phyloP scores from a whole-genome alignment of 768 basidiomycete species.

The Macrocybe gigantea region DNA sequence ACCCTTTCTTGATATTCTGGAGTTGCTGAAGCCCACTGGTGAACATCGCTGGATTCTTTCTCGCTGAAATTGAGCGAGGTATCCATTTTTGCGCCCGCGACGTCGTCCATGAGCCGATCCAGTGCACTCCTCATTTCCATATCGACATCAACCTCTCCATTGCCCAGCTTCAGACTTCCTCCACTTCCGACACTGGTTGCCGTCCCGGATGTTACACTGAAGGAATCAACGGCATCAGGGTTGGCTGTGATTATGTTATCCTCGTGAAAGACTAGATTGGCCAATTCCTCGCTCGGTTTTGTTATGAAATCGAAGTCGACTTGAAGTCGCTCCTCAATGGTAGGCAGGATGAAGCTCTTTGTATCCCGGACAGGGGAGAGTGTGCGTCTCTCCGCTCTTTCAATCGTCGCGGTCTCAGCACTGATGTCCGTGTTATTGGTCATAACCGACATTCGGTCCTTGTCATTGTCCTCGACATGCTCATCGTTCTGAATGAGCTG shows the following conservation, averaged over 20 bases:
- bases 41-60: conserved; percentile 30
- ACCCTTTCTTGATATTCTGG: conserved; percentile 35
- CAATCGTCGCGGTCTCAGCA: conserved; percentile 44
- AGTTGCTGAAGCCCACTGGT: conserved; percentile 14
- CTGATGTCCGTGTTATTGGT: conserved; percentile 37
- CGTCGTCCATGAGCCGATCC: conserved; percentile 69
- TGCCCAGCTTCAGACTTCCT: conserved; percentile 28
- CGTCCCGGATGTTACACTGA: no score
- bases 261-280: no score
- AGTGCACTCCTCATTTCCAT: conserved; percentile 72
- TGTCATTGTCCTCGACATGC: conserved; percentile 23
- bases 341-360: conserved; percentile 26
- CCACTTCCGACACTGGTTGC: conserved; percentile 16
- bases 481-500: conserved; percentile 6
- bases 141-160: conserved; percentile 50
- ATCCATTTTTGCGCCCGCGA: conserved; percentile 37
- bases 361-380: conserved; percentile 16
- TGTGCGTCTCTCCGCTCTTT: conserved; percentile 38
- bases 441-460: conserved; percentile 31
- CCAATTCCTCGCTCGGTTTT: no score
- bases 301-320: no score
- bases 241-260: no score
- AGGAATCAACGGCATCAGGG: no score
- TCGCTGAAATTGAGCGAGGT: conserved; percentile 39
- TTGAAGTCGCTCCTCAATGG: conserved; percentile 21